phyloP scores from a whole-genome alignment of 2,329 filamentous ascomycete genomes.

The Aureobasidium sp. region DNA sequence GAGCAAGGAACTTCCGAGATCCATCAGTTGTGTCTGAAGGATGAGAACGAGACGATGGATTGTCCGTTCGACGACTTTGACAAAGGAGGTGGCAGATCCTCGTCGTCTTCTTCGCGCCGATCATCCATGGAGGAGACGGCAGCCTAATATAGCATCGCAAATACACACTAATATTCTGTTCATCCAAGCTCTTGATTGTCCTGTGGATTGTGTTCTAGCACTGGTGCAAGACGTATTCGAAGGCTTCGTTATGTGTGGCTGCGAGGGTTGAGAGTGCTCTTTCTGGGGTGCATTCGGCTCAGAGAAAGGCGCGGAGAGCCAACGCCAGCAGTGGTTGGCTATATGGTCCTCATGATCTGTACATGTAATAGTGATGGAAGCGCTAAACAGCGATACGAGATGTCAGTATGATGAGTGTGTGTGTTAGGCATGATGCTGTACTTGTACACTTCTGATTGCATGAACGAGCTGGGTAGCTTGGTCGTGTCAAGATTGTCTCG shows the following conservation, averaged over 20 bases:
- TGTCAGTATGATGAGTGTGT: neutral
- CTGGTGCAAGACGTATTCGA: neutral
- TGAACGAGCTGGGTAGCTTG: neutral
- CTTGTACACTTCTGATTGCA: neutral
- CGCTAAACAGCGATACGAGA: neutral
- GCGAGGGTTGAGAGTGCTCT: neutral
- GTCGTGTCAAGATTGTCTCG: neutral
- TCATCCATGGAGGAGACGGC: conserved; percentile 7
- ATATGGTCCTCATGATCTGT: neutral
- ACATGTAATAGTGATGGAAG: neutral
- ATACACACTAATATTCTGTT: neutral
- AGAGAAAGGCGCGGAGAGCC: neutral
- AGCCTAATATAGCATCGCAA: neutral
- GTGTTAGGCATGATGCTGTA: neutral
- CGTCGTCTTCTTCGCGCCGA: conserved; percentile 6
- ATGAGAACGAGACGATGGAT: conserved; percentile 19
- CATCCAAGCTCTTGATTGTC: neutral
- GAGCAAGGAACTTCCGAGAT: conserved; percentile 19
- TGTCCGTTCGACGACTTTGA: conserved; percentile 21
- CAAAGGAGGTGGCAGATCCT: conserved; percentile 15
- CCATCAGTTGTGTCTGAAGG: conserved; percentile 19
- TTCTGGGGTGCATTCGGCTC: neutral
- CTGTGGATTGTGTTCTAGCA: neutral
- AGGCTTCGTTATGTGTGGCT: neutral
- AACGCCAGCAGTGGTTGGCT: neutral